Conservation (phyloP, 768 basidiomycete species). For the Tylopilus balloui region DNA sequence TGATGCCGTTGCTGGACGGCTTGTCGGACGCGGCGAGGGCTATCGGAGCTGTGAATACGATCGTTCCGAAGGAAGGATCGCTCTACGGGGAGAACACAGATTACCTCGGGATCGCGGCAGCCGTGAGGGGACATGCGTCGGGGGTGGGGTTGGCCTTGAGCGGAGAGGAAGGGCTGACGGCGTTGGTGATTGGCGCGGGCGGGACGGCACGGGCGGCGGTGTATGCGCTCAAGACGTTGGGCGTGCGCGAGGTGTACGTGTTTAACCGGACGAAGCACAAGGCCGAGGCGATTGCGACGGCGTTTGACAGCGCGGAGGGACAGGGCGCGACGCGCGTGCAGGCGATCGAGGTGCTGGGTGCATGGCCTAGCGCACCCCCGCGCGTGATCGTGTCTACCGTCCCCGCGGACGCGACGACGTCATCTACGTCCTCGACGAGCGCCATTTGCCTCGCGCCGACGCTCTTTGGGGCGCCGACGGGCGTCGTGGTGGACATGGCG, state of each 20-base stretch:
- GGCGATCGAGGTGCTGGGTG: conserved; percentile 54
- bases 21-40: conserved; percentile 75
- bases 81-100: conserved; percentile 94
- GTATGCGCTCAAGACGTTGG: conserved; percentile 74
- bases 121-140: conserved; percentile 43
- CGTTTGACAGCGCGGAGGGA: conserved; percentile 45
- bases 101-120: conserved; percentile 80
- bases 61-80: conserved; percentile 47
- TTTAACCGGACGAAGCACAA: conserved; percentile 80
- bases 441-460: conserved; percentile 50
- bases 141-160: conserved; percentile 18
- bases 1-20: conserved; percentile 77
- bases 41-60: conserved; percentile 95
- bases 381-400: conserved; percentile 86
- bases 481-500: conserved; percentile 88
- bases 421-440: neutral
- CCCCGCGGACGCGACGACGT: conserved; percentile 61
- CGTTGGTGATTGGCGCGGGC: conserved; percentile 90
- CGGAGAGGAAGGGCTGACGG: conserved; percentile 31
- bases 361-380: conserved; percentile 52
- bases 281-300: conserved; percentile 61
- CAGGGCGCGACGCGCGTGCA: conserved; percentile 42
- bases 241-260: conserved; percentile 69
- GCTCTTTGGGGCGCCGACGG: conserved; percentile 59
- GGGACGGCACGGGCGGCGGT: conserved; percentile 94